Base-by-base conservation (phyloP, 306 rosid genomes). In the Neltuma alba region DNA sequence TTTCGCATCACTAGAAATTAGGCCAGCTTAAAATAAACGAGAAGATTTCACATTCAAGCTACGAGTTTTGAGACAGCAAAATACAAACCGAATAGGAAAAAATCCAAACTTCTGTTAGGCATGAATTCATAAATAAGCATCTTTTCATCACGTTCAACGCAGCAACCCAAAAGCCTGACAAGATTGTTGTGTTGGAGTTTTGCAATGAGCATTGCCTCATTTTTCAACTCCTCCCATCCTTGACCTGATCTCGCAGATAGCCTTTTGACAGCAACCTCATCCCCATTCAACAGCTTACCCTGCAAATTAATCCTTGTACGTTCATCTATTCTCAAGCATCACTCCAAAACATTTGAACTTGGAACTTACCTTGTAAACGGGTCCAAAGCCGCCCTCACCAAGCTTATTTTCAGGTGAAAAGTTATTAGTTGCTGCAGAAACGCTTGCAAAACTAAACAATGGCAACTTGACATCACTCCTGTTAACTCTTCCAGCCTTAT, bases 161-260 rank as follows among this genome's bases (percentile, higher is more conserved):
- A n/a, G n/a, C n/a, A n/a, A n/a, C n/a, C n/a, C n/a, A n/a, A n/a
- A n/a, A n/a, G n/a, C n/a, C n/a, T n/a, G n/a, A n/a, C n/a, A n/a
- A n/a, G n/a, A n/a, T n/a, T n/a, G n/a, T n/a, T n/a, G n/a, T n/a
- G n/a, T n/a, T n/a, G n/a, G n/a, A n/a, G n/a, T n/a, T n/a, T n/a
- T n/a, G n/a, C n/a, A n/a, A n/a, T n/a, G n/a, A n/a, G n/a, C n/a
- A n/a, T n/a, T n/a, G n/a, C n/a, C n/a, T n/a, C n/a, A n/a, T n/a
- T n/a, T n/a, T n/a, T n/a, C 18, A 84, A 28, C 54, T 84, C 84
- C 57, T 76, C 82, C 87, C 82, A 80, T 42, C 84, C 87, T 65
- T 84, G 87, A 60, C 79, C 84, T 3, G 84, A 84, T 66, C 74
- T 77, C 72, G 37, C 10, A 1, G 82, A 84, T 23, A 72, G 57